phyloP scores from a whole-genome alignment of 2,329 filamentous ascomycete species.

The Hypoxylon sp. region DNA sequence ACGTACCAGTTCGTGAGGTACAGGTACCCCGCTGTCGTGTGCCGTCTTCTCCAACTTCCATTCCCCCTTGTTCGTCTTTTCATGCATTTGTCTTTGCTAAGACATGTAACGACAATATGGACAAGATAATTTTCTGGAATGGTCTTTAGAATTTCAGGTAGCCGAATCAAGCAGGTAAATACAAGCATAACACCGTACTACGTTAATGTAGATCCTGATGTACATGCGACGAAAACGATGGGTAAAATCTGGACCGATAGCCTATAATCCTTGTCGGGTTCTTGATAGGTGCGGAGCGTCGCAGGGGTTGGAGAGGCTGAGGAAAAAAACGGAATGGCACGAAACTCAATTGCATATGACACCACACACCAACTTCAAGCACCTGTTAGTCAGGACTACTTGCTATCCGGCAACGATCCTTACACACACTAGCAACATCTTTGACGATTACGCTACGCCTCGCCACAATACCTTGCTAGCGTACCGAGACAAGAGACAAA shows the following conservation, averaged over 20 bases:
- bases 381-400: conserved; percentile 1
- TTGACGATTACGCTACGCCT: conserved; percentile 38
- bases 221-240: conserved; percentile 43
- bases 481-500: conserved; percentile 42
- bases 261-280: conserved; percentile 39
- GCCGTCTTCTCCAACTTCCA: conserved; percentile 37
- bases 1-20: conserved; percentile 16
- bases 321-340: conserved; percentile 46
- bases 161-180: conserved; percentile 27
- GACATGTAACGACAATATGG: conserved; percentile 33
- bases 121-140: conserved; percentile 45
- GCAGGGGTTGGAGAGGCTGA: conserved; percentile 43
- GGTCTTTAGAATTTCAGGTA: conserved; percentile 9
- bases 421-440: conserved; percentile 31
- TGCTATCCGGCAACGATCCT: conserved; percentile 16
- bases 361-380: conserved; percentile 38
- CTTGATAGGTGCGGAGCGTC: conserved; percentile 40
- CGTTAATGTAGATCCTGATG: conserved; percentile 33
- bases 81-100: conserved; percentile 20
- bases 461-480: conserved; percentile 41
- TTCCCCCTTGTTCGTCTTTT: conserved; percentile 34
- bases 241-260: conserved; percentile 43
- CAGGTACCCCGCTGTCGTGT: conserved; percentile 31
- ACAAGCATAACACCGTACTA: conserved; percentile 1
- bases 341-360: conserved; percentile 44